Base-by-base conservation (phyloP, 2,329 filamentous ascomycete genomes). In the Diaporthe citrichinensis region DNA sequence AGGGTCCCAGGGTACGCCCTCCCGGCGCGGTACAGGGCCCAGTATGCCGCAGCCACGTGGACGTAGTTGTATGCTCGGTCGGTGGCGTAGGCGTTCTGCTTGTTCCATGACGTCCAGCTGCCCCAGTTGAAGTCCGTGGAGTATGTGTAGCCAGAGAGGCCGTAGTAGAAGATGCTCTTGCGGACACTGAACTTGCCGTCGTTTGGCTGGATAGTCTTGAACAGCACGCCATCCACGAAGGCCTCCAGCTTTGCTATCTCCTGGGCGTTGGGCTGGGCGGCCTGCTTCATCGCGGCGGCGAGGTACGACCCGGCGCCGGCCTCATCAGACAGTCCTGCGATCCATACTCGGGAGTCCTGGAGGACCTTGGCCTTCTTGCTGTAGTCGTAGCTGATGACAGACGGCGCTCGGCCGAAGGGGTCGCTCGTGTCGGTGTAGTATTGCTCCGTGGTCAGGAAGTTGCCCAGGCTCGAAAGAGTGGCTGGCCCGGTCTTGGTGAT, bases 51-150 rank as follows among this genome's bases (percentile, higher is more conserved):
- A 0, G 87, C 83, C 0, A 90, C 87, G 76, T 92, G 90, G 3
- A 92, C 87, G 76, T 92, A 92, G 77, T 92, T 86, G 77, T 92
- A 92, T 0, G 90, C 89, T 3, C 90, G 84, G 28, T 88, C 85
- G 0, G 87, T 84, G 0, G 82, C 82, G 75, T 87, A 87, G 0
- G 90, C 85, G 0, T 83, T 81, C 0, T 82, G 78, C 73, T 85
- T 83, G 74, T 89, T 84, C 90, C 90, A 92, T 0, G 87, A 87
- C 10, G 84, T 85, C 87, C 88, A 90, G 10, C 82, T 84, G 0
- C 78, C 79, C 89, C 89, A 92, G 78, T 90, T 81, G 8, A 87
- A 83, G 0, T 77, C 78, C 0, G 82, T 62, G 61, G 84, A 80
- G 78, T 92, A 92, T 0, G 78, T 51, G 76, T 87, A 91, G 4